Evolutionary conservation across 805 yeast species (phyloP).

Genomic region (Schizosaccharomyces octosporus): DNA sequence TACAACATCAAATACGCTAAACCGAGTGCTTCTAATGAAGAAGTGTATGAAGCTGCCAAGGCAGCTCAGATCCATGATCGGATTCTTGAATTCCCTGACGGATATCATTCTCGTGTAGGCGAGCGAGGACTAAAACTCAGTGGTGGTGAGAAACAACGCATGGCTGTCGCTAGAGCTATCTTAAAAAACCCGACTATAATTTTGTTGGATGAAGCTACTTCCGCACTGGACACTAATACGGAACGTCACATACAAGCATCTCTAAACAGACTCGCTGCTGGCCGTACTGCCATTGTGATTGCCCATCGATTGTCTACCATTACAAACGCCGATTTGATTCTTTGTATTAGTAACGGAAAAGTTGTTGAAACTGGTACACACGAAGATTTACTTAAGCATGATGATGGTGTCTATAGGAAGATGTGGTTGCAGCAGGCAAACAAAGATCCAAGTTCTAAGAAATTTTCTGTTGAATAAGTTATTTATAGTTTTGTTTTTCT

Average conservation of each 20-base stretch:
- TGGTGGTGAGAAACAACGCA: conserved; percentile 42
- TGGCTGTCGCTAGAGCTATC: conserved; percentile 35
- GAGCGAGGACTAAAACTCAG: conserved; percentile 31
- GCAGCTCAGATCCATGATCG: conserved; percentile 26
- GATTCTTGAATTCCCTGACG: conserved; percentile 20
- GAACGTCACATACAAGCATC: conserved; percentile 33
- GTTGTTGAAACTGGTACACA: conserved; percentile 19
- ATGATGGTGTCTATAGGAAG: conserved; percentile 42
- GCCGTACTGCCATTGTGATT: conserved; percentile 24
- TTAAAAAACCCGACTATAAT: conserved; percentile 28
- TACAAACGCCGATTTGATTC: conserved; percentile 22
- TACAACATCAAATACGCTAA: conserved; percentile 63
- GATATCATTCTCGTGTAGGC: conserved; percentile 34
- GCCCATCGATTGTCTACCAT: conserved; percentile 28
- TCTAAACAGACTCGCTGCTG: conserved; percentile 17
- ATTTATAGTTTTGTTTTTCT: no score
- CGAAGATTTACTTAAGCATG: conserved; percentile 16
- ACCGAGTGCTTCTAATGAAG: conserved; percentile 31
- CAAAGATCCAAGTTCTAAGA: background rate
- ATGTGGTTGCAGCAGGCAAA: conserved; percentile 63
- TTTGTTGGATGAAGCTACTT: conserved; percentile 39
- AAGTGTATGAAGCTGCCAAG: conserved; percentile 35
- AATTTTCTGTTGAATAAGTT: background rate
- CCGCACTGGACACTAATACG: conserved; percentile 36
- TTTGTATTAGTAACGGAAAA: conserved; percentile 24